Base-by-base conservation (phyloP, 108 stramenopile species). In the Craspedostauros australis region DNA sequence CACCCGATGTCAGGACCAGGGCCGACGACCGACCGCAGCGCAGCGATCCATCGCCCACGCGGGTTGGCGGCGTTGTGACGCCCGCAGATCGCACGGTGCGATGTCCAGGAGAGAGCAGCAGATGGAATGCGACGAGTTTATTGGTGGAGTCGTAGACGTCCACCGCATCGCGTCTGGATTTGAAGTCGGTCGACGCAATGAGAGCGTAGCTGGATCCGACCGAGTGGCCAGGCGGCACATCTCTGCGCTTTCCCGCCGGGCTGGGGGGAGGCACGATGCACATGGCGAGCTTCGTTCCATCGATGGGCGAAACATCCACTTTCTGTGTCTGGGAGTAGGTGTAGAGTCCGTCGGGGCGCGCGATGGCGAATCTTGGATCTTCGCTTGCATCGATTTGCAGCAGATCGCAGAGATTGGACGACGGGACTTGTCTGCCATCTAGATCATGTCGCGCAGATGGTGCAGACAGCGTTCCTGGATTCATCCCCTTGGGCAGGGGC, bases 81-180 rank as follows among this genome's bases (percentile, higher is more conserved):
- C 83, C 90, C 4, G 73, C 86, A 16, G 79, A 62, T 16, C 83
- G 66, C 2, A 87, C 49, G 14, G 86, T 86, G 26, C 75, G 65
- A 50, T 91, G 90, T 16, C 83, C 84, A 2, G 90, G 90, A 9
- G 77, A 76, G 14, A 91, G 68, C 25, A 91, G 54, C 16, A 86
- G 76, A 55, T 91, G 90, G 44, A 87, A 91, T 15, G 83, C 90
- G 28, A 91, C 84, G 4, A 91, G 68, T 49, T 91, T 91, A 68
- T 91, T 84, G 46, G 69, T 54, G 12, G 83, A 58, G 56, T 91
- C 90, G 45, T 91, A 91, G 12, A 91, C 62, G 49, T 91, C 90
- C 2, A 91, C 76, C 5, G 86, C 83, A 62, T 91, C 90, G 18
- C 90, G 70, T n/a, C 74, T 63, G 0, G 86, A 85, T 31, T 91